Percentiles rank a stretch among this genome's conserved stretches.
Conservation (phyloP, 768 basidiomycete genomes). For the Boletellus emodensis region DNA sequence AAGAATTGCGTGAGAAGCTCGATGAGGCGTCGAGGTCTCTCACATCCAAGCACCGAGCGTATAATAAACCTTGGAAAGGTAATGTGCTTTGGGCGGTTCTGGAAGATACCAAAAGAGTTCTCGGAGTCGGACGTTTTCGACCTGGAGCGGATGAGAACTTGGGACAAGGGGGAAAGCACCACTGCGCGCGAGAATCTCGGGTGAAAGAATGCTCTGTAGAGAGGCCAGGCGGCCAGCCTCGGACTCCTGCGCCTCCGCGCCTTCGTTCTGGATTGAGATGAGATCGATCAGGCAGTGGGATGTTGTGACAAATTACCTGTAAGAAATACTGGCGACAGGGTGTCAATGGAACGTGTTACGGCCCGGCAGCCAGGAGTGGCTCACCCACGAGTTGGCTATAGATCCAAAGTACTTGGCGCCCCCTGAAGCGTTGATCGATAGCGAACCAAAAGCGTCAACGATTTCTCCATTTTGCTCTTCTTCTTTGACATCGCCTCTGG, state of each 20-base stretch:
- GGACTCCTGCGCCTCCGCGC: slow-evolving; percentile 48
- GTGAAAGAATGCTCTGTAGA: slow-evolving; percentile 54
- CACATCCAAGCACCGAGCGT: slow-evolving; percentile 71
- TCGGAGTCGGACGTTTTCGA: slow-evolving; percentile 47
- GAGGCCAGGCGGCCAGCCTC: slow-evolving; percentile 44
- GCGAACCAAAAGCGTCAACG: slow-evolving; percentile 75
- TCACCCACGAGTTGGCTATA: slow-evolving; percentile 73
- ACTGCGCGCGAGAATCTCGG: slow-evolving; percentile 60
- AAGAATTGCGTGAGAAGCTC: slow-evolving; percentile 4
- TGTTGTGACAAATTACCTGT: slow-evolving; percentile 42
- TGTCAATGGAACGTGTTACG: not conserved
- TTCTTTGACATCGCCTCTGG: slow-evolving; percentile 45
- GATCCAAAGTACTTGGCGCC: slow-evolving; percentile 74
- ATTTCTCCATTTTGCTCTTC: slow-evolving; percentile 64
- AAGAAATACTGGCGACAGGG: slow-evolving; percentile 56
- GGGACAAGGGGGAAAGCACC: slow-evolving; percentile 61
- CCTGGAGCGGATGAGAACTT: slow-evolving; percentile 34
- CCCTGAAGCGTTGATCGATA: slow-evolving; percentile 70
- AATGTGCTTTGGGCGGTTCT: slow-evolving; percentile 52
- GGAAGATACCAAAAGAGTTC: slow-evolving; percentile 71
- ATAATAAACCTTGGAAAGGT: slow-evolving; percentile 58
- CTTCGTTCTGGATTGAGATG: slow-evolving; percentile 48
- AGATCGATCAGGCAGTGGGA: slow-evolving; percentile 5
- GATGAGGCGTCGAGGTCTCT: slow-evolving; percentile 22
- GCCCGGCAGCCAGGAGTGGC: not conserved